Percentiles rank a stretch among this genome's conserved stretches.
Evolutionary conservation across 148 eudicot species (phyloP).

Genomic region (Nepenthes gracilis): DNA sequence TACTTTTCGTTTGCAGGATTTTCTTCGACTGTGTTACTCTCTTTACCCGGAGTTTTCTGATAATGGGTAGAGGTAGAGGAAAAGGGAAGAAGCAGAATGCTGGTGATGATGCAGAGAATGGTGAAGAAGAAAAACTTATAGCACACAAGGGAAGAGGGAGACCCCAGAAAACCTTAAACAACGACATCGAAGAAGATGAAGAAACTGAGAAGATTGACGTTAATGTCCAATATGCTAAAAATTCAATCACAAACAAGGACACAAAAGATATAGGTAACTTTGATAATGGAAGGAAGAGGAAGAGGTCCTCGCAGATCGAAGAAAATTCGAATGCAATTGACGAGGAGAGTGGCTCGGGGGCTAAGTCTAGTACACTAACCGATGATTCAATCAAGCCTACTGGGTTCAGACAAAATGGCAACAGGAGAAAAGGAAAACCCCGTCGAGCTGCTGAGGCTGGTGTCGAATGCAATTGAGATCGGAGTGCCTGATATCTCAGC

Average conservation of each 20-base stretch:
- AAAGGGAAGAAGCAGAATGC: conserved; percentile 7
- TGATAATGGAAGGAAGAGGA: conserved; percentile 9
- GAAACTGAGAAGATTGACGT: neutral
- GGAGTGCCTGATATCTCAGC: neutral
- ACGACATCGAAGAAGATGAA: conserved; percentile 1
- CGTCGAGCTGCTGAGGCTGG: conserved; percentile 13
- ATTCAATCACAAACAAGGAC: neutral
- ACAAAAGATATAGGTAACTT: neutral
- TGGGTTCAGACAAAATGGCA: conserved; percentile 11
- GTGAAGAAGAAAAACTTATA: conserved; percentile 5
- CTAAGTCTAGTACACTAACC: neutral
- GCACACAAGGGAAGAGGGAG: conserved; percentile 9
- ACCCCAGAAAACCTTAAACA: conserved; percentile 3
- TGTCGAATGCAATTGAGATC: conserved; percentile 4
- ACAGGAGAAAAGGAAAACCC: conserved; percentile 9
- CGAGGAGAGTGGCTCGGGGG: neutral
- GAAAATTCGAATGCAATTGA: neutral
- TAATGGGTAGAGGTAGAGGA: conserved; percentile 10
- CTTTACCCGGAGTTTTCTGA: neutral
- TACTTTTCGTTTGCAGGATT: no score
- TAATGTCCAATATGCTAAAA: neutral
- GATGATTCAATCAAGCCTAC: neutral
- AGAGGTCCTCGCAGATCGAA: conserved; percentile 2
- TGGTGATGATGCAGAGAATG: neutral
- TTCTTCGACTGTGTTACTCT: no score